phyloP scores from a whole-genome alignment of 345 rosid species.

The Schrenkiella parvula region DNA sequence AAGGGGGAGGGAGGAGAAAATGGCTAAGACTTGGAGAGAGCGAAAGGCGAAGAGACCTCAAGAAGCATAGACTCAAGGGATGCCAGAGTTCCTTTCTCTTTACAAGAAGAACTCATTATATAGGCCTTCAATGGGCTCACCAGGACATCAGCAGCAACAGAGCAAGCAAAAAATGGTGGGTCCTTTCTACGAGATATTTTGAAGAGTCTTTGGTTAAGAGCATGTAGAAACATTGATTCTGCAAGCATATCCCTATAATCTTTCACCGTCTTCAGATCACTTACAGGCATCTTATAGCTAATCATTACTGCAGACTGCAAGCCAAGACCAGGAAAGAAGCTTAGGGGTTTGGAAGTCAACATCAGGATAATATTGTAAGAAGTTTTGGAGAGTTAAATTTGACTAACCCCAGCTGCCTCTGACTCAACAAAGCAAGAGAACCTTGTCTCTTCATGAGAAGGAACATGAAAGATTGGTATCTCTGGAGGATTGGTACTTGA shows the following conservation, averaged over 20 bases:
- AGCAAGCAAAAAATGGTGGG: conserved; percentile 89
- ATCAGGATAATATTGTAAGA: not conserved
- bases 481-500: conserved; percentile 41
- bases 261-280: conserved; percentile 69
- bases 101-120: conserved; percentile 75
- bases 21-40: not conserved
- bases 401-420: conserved; percentile 91
- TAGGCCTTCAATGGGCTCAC: conserved; percentile 76
- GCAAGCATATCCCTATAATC: conserved; percentile 75
- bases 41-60: conserved; percentile 50
- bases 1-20: conserved; percentile 6
- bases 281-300: conserved; percentile 74
- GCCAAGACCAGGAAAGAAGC: conserved; percentile 22
- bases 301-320: conserved; percentile 80
- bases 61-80: conserved; percentile 84
- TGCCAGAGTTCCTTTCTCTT: conserved; percentile 73
- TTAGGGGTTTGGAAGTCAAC: conserved; percentile 4
- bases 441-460: conserved; percentile 72
- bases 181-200: conserved; percentile 71
- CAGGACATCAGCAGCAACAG: conserved; percentile 72
- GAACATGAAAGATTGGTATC: conserved; percentile 62
- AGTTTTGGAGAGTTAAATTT: not conserved
- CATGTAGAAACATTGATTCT: conserved; percentile 75
- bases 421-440: conserved; percentile 83
- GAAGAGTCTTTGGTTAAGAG: conserved; percentile 85